These are phyloP conservation scores for Carallia pectinifolia DNA, from an alignment of 345 rosid species.

Conservation along the genomic window DNA sequence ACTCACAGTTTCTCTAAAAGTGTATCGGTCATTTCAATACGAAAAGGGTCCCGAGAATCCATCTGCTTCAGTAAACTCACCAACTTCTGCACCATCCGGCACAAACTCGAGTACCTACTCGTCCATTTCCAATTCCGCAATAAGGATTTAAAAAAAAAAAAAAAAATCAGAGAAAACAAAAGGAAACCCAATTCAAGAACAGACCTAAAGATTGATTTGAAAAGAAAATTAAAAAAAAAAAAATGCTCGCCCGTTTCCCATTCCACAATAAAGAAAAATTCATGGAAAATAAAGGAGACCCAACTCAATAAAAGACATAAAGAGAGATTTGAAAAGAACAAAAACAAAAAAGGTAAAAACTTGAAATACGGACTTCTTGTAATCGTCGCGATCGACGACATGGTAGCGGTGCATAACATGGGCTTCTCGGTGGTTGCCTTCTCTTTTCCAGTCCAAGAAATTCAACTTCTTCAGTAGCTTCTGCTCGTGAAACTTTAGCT, in stretches of 20 bases:
- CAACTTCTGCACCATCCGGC: constrained; percentile 87
- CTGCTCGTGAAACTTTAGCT: constrained; percentile 68
- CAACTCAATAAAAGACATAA: neutral
- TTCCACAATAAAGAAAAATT: neutral
- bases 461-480: constrained; percentile 66
- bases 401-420: constrained; percentile 64
- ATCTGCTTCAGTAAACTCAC: constrained; percentile 74
- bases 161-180: neutral
- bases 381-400: constrained; percentile 77
- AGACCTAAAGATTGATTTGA: no score
- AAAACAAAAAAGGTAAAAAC: neutral
- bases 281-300: neutral
- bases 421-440: constrained; percentile 68
- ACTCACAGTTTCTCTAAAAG: constrained; percentile 88
- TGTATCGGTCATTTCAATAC: constrained; percentile 80
- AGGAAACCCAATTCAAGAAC: no score
- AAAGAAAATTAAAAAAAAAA: no score
- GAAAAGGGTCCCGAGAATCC: constrained; percentile 76
- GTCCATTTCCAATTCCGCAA: neutral
- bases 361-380: constrained; percentile 59
- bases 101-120: constrained; percentile 62
- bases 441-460: constrained; percentile 86
- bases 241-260: constrained; percentile 23
- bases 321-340: neutral
- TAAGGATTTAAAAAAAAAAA: neutral